Evolutionary conservation across 2,329 filamentous ascomycete species (phyloP), one percentile per base, ranked within the genome.

Genomic region (Huntiella moniliformis): DNA sequence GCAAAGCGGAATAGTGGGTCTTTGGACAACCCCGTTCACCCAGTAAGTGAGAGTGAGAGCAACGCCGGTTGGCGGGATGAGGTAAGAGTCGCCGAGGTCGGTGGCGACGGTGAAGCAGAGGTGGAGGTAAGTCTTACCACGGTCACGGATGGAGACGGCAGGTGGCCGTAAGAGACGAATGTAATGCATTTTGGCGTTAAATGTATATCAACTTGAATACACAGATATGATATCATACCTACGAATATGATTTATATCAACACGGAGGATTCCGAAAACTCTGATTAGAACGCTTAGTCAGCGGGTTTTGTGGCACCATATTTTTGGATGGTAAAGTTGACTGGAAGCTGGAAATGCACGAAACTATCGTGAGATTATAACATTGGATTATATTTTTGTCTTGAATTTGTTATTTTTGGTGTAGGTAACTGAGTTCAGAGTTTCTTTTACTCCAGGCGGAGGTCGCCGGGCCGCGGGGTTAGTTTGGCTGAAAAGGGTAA

Each of bases 21-120:
- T 55, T 3, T 48, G 52, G 16, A 54, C 53, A 4, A 61, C 51
- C 5, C 60, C 58, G 7, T 56, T 56, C 15, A 63, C 60, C 12
- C 48, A 50, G 37, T 50, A 50, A 1, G 48, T 50, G 12, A 50
- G 44, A 16, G 58, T 55, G 3, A 75, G 57, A 11, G 61, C 58
- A n/a, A 74, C 1, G 33, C 28, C 7, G 13, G 56, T 54, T 11
- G 61, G 57, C 1, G 67, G 66, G n/a, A 53, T 58, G 8, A 75
- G 62, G 42, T 71, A 71, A 0, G 68, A 61, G 53, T 76, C 72
- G 31, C 71, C 69, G 1, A 75, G 61, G 49, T 76, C 71, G 10
- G 71, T 75, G 8, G 69, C 73, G 52, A 76, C 66, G 49, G 70
- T 67, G 50, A 76, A 58, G 1, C 71, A 60, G 3, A 75, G 54